Evolutionary conservation across 495 filamentous ascomycete species (phyloP).

Genomic region (Aspergillus sclerotioniger): DNA sequence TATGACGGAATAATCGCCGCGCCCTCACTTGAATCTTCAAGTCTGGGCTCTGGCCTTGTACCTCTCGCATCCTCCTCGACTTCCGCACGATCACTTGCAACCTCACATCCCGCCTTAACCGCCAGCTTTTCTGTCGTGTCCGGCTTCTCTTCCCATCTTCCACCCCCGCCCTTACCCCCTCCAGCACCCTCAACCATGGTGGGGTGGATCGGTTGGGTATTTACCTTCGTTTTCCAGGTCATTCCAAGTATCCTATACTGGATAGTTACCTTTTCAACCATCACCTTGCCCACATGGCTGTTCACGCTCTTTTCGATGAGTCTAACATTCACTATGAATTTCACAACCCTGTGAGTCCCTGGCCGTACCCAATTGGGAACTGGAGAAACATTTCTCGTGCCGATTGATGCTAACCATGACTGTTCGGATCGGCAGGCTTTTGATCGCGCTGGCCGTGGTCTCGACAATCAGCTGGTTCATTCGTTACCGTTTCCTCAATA

Average conservation of each 20-base stretch:
- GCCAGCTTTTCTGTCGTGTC: constrained; percentile 21
- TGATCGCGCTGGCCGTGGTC: constrained; percentile 72
- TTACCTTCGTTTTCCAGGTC: constrained; percentile 42
- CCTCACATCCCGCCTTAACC: constrained; percentile 24
- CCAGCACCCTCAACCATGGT: constrained; percentile 42
- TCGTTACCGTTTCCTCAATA: constrained; percentile 89
- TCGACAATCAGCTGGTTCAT: constrained; percentile 90
- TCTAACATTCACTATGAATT: constrained; percentile 96
- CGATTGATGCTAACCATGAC: constrained; percentile 8
- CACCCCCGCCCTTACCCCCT: constrained; percentile 31
- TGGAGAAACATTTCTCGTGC: background rate
- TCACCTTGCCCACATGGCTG: constrained; percentile 84
- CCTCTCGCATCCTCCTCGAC: constrained; percentile 9
- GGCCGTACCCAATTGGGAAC: background rate
- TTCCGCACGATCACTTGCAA: constrained; percentile 12
- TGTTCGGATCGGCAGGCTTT: constrained; percentile 51
- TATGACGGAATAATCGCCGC: constrained; percentile 14
- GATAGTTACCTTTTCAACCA: constrained; percentile 78
- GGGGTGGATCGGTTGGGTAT: constrained; percentile 44
- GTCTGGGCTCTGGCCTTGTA: constrained; percentile 12
- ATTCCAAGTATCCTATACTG: constrained; percentile 79
- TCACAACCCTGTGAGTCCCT: constrained; percentile 77
- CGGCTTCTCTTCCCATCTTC: constrained; percentile 24
- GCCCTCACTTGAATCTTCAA: constrained; percentile 10
- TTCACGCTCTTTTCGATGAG: constrained; percentile 95